phyloP scores from a whole-genome alignment of 352 stramenopile genomes.

The Globisporangium orthogonon region DNA sequence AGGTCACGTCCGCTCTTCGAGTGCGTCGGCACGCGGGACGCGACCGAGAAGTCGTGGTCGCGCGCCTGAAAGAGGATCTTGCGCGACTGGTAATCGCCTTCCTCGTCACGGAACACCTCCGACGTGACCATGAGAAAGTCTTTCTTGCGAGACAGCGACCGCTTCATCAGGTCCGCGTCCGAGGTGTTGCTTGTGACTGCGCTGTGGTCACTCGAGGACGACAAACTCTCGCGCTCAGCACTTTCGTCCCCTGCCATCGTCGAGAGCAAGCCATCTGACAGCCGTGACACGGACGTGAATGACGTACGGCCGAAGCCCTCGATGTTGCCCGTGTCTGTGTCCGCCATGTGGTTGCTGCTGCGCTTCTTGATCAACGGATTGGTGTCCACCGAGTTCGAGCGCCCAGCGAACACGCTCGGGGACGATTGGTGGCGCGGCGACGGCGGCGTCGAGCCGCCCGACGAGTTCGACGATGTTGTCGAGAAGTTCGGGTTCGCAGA shows the following conservation, averaged over 20 bases:
- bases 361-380: slow-evolving; percentile 40
- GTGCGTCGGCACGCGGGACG: slow-evolving; percentile 66
- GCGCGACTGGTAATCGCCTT: slow-evolving; percentile 80
- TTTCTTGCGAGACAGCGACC: slow-evolving; percentile 81
- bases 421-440: slow-evolving; percentile 29
- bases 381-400: slow-evolving; percentile 42
- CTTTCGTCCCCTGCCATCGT: slow-evolving; percentile 18
- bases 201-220: slow-evolving; percentile 35
- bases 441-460: slow-evolving; percentile 19
- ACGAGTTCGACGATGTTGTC: slow-evolving; percentile 30
- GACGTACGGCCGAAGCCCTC: slow-evolving; percentile 64
- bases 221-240: slow-evolving; percentile 35
- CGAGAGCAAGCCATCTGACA: slow-evolving; percentile 38
- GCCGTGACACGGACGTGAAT: slow-evolving; percentile 63
- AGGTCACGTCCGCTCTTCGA: slow-evolving; percentile 57
- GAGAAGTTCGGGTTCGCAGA: slow-evolving; percentile 30
- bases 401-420: slow-evolving; percentile 17
- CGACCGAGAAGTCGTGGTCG: slow-evolving; percentile 84
- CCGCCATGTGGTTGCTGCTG: slow-evolving; percentile 31
- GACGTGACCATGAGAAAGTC: slow-evolving; percentile 90
- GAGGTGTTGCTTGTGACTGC: slow-evolving; percentile 18
- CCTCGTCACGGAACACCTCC: slow-evolving; percentile 82
- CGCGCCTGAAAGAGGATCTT: slow-evolving; percentile 86
- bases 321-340: slow-evolving; percentile 29
- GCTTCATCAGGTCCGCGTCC: slow-evolving; percentile 75